Evolutionary conservation across 768 basidiomycete species (phyloP).

Genomic region (Pulveroboletus sp.): DNA sequence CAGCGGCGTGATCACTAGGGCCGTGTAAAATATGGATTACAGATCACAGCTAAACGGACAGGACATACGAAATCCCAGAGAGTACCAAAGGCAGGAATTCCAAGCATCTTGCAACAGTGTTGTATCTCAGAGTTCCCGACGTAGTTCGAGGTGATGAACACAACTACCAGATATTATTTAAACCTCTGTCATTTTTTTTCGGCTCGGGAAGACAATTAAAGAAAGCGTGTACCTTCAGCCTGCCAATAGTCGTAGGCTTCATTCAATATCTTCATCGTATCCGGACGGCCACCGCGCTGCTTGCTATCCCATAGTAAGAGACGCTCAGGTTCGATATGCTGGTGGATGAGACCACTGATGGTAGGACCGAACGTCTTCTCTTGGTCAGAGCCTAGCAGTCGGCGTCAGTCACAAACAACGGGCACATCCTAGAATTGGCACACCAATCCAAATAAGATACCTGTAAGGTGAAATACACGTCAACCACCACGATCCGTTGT

Average conservation of each 20-base stretch:
- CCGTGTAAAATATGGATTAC: background rate
- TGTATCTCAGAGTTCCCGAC: slow-evolving; percentile 76
- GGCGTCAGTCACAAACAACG: slow-evolving; percentile 7
- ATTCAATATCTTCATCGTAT: slow-evolving; percentile 70
- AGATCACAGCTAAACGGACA: slow-evolving; percentile 2
- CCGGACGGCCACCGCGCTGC: slow-evolving; percentile 65
- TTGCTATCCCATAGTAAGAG: slow-evolving; percentile 77
- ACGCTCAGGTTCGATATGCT: slow-evolving; percentile 69
- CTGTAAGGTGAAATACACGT: slow-evolving; percentile 29
- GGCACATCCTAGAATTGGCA: slow-evolving; percentile 10
- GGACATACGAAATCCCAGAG: slow-evolving; percentile 60
- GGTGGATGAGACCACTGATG: slow-evolving; percentile 66
- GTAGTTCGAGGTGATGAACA: slow-evolving; percentile 81
- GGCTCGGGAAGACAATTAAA: background rate
- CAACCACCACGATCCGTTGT: background rate
- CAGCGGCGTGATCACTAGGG: slow-evolving; percentile 19
- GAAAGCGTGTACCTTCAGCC: slow-evolving; percentile 51
- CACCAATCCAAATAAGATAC: slow-evolving; percentile 78
- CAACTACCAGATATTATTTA: slow-evolving; percentile 36
- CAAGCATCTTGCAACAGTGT: slow-evolving; percentile 67
- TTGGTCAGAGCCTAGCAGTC: slow-evolving; percentile 63
- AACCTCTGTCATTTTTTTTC: background rate
- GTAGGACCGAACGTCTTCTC: slow-evolving; percentile 83
- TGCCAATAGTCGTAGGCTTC: slow-evolving; percentile 65
- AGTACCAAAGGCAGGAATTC: slow-evolving; percentile 65